These are phyloP conservation scores for Candida pini DNA, from an alignment of 805 yeast genomes.

Conservation along the genomic window DNA sequence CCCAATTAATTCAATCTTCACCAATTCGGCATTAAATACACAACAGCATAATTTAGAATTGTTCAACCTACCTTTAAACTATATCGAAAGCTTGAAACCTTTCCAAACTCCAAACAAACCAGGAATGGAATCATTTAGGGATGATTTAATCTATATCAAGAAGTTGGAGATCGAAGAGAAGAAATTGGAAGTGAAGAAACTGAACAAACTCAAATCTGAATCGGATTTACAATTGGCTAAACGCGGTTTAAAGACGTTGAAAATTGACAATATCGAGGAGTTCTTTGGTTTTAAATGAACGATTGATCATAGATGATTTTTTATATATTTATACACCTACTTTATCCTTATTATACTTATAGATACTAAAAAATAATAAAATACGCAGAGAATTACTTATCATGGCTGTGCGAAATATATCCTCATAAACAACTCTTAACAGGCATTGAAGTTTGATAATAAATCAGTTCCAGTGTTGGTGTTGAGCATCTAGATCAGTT, in stretches of 20 bases:
- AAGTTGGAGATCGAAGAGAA: constrained; percentile 27
- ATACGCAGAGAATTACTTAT: too few species aligned
- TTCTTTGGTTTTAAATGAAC: constrained; percentile 28
- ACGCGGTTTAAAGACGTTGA: constrained; percentile 18
- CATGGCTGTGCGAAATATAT: too few species aligned
- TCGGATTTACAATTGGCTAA: constrained; percentile 20
- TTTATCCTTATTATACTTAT: too few species aligned
- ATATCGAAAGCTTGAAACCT: constrained; percentile 17
- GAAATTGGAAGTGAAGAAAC: constrained; percentile 11
- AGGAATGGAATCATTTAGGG: constrained; percentile 28
- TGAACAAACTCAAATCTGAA: constrained; percentile 11
- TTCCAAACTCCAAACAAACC: constrained; percentile 19
- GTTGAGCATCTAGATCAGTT: too few species aligned
- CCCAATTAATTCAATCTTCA: constrained; percentile 25
- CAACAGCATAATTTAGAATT: constrained; percentile 30
- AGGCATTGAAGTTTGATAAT: too few species aligned
- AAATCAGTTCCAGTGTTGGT: too few species aligned
- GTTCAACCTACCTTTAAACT: constrained; percentile 27
- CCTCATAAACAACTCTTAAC: too few species aligned
- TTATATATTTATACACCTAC: too few species aligned
- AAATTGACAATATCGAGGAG: constrained; percentile 25
- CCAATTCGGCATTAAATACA: constrained; percentile 28
- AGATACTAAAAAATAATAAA: too few species aligned
- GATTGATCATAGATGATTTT: too few species aligned
- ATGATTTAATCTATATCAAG: constrained; percentile 27